Evolutionary conservation across 1,139 yeast genomes (phyloP).

Genomic region (Blastobotrys persicus): DNA sequence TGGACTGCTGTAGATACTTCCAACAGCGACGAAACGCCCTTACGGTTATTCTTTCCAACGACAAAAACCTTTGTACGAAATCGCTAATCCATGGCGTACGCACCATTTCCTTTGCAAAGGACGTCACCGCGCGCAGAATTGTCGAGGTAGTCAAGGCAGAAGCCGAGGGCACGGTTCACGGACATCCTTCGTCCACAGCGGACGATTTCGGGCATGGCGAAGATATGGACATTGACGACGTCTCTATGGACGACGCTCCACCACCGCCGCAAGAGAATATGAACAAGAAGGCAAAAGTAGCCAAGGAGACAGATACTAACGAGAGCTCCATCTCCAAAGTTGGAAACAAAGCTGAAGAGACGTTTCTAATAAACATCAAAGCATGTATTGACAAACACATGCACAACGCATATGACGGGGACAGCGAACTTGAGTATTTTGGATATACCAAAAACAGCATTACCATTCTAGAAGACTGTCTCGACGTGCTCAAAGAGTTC

Average conservation of each 20-base stretch:
- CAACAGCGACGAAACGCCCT: conserved; percentile 41
- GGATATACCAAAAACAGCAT: conserved; percentile 46
- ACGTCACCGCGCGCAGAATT: conserved; percentile 61
- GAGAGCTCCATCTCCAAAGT: conserved; percentile 2
- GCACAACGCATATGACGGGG: conserved; percentile 52
- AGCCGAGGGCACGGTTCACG: conserved; percentile 13
- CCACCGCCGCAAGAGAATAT: conserved; percentile 1
- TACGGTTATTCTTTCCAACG: conserved; percentile 72
- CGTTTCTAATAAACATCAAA: conserved; percentile 27
- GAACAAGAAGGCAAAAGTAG: conserved; percentile 6
- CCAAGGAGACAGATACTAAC: conserved; percentile 8
- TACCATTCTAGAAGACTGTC: conserved; percentile 44
- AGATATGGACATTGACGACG: conserved; percentile 7
- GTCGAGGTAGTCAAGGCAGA: conserved; percentile 41
- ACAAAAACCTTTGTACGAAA: conserved; percentile 74
- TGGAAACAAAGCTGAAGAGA: conserved; percentile 8
- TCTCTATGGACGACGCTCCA: conserved; percentile 4
- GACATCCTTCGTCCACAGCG: neutral
- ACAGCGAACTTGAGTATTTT: conserved; percentile 49
- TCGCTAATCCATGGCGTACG: conserved; percentile 66
- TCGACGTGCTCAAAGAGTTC: conserved; percentile 45
- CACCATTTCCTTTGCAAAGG: conserved; percentile 62
- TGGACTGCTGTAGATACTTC: conserved; percentile 78
- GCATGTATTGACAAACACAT: conserved; percentile 54
- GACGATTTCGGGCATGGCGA: neutral